Base-by-base conservation (phyloP, 768 basidiomycete species). In the Tylopilus vinaceipallidus region DNA sequence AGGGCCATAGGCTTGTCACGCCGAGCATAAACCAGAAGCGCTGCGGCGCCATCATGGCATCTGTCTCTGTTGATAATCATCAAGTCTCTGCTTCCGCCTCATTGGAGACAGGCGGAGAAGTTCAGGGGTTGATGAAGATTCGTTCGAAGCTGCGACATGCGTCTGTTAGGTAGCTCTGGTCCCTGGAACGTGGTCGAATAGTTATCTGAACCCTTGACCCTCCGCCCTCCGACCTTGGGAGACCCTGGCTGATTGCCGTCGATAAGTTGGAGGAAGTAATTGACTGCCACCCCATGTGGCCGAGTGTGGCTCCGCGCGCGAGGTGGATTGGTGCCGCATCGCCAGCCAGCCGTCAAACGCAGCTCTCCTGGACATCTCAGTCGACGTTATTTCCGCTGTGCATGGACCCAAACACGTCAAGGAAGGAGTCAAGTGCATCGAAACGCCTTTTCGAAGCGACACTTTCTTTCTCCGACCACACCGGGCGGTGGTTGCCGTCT, bases 241-340 rank as follows among this genome's bases (percentile, higher is more conserved):
- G 29, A 39, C n/a, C 22, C n/a, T 11, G 13, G 30, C 27, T 47
- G 35, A 52, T 46, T 22, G 20, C 51, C 33, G 47, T 34, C 20
- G 42, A 49, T 49, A 17, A 13, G 34, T 33, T 34, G 55, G 16
- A 16, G 27, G 19, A 14, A 14, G n/a, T 16, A 12, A 62, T 56
- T 53, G 53, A 56, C 60, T 62, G 59, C 61, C 61, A 62, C 59
- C 48, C 27, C 27, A 9, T 29, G 27, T 29, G 27, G 27, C 27
- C n/a, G n/a, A n/a, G 11, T 9, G 27, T 29, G 4, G 8, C 11
- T 29, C 27, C 27, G 27, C 16, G 13, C 32, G 11, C 16, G 9
- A 33, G 16, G 32, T 33, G n/a, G 32, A 33, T 33, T 11, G 9
- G 32, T 16, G 32, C 32, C 14, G 13, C 13, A 33, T 13, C 32